Percentiles rank a stretch among this genome's conserved stretches.
Conservation (phyloP, 2,329 filamentous ascomycete genomes). For the Polytolypa hystricis region DNA sequence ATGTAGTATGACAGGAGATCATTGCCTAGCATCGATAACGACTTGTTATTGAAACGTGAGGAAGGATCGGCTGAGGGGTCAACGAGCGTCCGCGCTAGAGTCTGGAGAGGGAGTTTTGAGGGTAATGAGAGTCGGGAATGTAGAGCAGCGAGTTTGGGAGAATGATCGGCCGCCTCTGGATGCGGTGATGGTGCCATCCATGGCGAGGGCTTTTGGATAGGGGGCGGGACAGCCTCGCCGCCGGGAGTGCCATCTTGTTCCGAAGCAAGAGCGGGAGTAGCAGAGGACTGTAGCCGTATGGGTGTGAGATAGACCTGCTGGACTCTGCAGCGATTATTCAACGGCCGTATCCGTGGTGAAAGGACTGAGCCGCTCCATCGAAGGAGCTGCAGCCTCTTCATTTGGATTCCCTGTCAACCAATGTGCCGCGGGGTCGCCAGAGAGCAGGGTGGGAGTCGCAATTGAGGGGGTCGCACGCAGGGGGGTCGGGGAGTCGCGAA, state of each 20-base stretch:
- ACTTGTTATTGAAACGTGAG: slow-evolving; percentile 75
- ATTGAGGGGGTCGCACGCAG: slow-evolving; percentile 1
- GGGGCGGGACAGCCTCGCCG: slow-evolving; percentile 16
- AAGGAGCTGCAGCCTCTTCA: slow-evolving; percentile 42
- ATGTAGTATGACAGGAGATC: slow-evolving; percentile 82
- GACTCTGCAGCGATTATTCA: slow-evolving; percentile 13
- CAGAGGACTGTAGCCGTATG: slow-evolving; percentile 33
- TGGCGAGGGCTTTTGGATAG: slow-evolving; percentile 21
- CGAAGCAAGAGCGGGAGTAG: slow-evolving; percentile 19
- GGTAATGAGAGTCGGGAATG: slow-evolving; percentile 81
- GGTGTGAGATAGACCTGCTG: slow-evolving; percentile 16
- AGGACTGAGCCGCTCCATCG: slow-evolving; percentile 42
- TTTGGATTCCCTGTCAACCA: slow-evolving; percentile 15
- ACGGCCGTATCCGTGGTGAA: slow-evolving; percentile 35
- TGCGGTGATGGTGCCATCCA: slow-evolving; percentile 57
- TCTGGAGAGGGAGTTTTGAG: slow-evolving; percentile 69
- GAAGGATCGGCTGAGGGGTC: slow-evolving; percentile 74
- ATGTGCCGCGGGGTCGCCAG: background rate
- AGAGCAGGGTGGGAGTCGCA: slow-evolving; percentile 3
- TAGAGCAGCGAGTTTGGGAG: slow-evolving; percentile 83
- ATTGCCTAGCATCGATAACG: slow-evolving; percentile 68
- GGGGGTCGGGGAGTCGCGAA: background rate
- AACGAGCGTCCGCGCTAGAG: slow-evolving; percentile 74
- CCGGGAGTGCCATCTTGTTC: slow-evolving; percentile 18
- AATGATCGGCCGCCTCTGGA: slow-evolving; percentile 54